Conservation (phyloP, 2,329 filamentous ascomycete genomes). For the Colletotrichum sp. region DNA sequence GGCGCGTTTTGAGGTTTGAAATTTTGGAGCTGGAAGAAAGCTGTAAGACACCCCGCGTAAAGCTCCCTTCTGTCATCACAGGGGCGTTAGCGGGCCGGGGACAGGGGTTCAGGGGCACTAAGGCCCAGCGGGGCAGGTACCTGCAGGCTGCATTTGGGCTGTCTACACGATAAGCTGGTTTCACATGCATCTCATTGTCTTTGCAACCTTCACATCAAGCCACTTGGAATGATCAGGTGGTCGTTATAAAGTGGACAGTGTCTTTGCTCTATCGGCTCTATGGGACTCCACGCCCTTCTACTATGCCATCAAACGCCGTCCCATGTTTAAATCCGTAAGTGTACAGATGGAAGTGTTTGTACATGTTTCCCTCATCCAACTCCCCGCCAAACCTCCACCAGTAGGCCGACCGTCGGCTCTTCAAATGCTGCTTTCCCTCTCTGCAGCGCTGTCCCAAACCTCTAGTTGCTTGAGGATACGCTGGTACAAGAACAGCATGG, state of each 20-base stretch:
- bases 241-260: slow-evolving; percentile 6
- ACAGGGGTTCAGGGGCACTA: slow-evolving; percentile 2
- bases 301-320: slow-evolving; percentile 20
- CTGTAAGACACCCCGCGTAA: slow-evolving; percentile 10
- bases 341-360: slow-evolving; percentile 18
- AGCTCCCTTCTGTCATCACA: slow-evolving; percentile 7
- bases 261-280: slow-evolving; percentile 23
- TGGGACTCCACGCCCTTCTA: slow-evolving; percentile 14
- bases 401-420: neutral
- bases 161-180: neutral
- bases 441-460: slow-evolving; percentile 38
- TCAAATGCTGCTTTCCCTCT: slow-evolving; percentile 11
- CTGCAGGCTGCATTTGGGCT: neutral
- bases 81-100: neutral
- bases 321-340: slow-evolving; percentile 20
- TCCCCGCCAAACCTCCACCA: neutral
- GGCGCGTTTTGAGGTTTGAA: slow-evolving; percentile 2
- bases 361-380: slow-evolving; percentile 7
- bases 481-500: slow-evolving; percentile 96
- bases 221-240: neutral
- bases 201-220: neutral
- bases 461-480: slow-evolving; percentile 81
- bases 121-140: neutral
- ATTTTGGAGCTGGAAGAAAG: slow-evolving; percentile 7
- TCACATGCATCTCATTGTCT: neutral